Conservation (phyloP, 2,329 filamentous ascomycete species). For the Phoma sp. region DNA sequence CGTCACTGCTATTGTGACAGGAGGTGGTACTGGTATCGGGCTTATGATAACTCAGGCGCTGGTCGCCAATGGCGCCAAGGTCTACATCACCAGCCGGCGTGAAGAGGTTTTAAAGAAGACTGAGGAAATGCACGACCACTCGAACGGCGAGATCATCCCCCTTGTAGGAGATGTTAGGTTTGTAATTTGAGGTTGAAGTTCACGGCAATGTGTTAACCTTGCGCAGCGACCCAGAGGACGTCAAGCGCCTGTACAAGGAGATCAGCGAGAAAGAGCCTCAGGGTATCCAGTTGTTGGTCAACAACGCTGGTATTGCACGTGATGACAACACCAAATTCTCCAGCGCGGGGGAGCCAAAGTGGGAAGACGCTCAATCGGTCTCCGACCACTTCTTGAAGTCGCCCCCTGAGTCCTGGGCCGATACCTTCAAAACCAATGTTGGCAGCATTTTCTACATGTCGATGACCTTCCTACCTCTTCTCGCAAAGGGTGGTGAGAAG, state of each 20-base stretch:
- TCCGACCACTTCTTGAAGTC: constrained; percentile 59
- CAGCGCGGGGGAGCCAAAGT: constrained; percentile 56
- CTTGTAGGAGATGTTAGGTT: constrained; percentile 39
- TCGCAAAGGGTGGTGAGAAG: constrained; percentile 56
- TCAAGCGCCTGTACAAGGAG: constrained; percentile 51
- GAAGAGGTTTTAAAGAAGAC: constrained; percentile 48
- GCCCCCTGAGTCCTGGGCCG: constrained; percentile 54
- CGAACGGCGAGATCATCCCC: constrained; percentile 57
- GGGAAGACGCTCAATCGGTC: constrained; percentile 55
- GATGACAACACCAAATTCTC: constrained; percentile 61
- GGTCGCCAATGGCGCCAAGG: constrained; percentile 66
- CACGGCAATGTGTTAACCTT: neutral
- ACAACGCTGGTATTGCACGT: constrained; percentile 61
- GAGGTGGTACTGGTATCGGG: constrained; percentile 57
- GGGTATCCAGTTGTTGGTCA: constrained; percentile 62
- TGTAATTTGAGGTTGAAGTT: neutral
- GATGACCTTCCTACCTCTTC: constrained; percentile 61
- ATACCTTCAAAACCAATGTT: constrained; percentile 61
- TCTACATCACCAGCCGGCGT: constrained; percentile 46
- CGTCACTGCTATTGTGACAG: constrained; percentile 54
- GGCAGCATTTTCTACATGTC: constrained; percentile 60
- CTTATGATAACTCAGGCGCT: constrained; percentile 71
- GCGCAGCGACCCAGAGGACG: constrained; percentile 56
- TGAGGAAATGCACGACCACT: constrained; percentile 54
- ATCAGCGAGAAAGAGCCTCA: constrained; percentile 55